Evolutionary conservation across 495 filamentous ascomycete genomes (phyloP).

Genomic region (Neurospora sp.): DNA sequence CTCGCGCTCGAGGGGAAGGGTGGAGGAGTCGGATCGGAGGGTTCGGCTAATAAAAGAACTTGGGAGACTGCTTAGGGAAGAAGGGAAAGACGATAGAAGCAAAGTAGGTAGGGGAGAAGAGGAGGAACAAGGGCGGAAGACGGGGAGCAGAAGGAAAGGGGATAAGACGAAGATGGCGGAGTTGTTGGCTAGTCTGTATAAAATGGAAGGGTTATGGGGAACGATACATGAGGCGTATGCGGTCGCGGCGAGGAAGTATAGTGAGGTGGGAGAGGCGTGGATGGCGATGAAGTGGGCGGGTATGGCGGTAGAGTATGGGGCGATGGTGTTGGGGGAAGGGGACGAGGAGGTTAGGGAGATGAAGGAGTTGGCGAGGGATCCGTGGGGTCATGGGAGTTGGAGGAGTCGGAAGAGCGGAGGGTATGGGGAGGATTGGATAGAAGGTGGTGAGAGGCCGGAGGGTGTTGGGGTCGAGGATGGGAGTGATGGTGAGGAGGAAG

Average conservation of each 20-base stretch:
- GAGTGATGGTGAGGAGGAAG: background rate
- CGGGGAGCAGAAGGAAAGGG: background rate
- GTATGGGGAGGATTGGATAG: slow-evolving; percentile 7
- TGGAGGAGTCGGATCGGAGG: slow-evolving; percentile 24
- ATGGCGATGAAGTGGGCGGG: slow-evolving; percentile 27
- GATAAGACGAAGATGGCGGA: slow-evolving; percentile 26
- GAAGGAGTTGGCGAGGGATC: slow-evolving; percentile 18
- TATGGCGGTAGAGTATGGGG: slow-evolving; percentile 23
- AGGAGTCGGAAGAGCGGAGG: slow-evolving; percentile 10
- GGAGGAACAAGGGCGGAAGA: slow-evolving; percentile 18
- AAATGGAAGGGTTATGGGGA: slow-evolving; percentile 28
- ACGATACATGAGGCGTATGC: slow-evolving; percentile 28
- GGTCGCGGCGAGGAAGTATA: slow-evolving; percentile 30
- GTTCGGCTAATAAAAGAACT: slow-evolving; percentile 17
- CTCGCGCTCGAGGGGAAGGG: slow-evolving; percentile 8
- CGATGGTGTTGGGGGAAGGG: slow-evolving; percentile 24
- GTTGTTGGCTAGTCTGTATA: slow-evolving; percentile 24
- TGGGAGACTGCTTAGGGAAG: slow-evolving; percentile 9
- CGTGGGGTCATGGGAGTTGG: slow-evolving; percentile 29
- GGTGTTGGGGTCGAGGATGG: background rate
- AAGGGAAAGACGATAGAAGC: slow-evolving; percentile 12
- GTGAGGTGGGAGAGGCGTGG: slow-evolving; percentile 26
- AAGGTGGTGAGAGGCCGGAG: slow-evolving; percentile 5
- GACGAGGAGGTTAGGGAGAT: slow-evolving; percentile 24
- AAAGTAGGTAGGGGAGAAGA: background rate